phyloP scores from a whole-genome alignment of 1,284 basidiomycete genomes.

The Apiotrichum gracile region DNA sequence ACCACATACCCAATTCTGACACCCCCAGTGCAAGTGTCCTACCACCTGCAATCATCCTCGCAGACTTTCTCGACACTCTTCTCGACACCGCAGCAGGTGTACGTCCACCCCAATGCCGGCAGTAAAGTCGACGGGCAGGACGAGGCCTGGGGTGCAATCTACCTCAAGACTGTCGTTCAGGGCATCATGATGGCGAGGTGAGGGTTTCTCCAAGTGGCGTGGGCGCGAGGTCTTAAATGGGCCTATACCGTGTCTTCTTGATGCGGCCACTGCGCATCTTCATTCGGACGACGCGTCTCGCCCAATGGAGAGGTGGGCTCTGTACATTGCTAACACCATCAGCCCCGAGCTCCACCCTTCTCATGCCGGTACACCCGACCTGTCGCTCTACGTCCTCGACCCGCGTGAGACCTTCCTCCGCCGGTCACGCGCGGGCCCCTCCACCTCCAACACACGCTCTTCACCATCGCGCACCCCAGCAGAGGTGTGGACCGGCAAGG shows the following conservation, averaged over 20 bases:
- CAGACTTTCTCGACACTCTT: conserved; percentile 38
- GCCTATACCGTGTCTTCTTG: background rate
- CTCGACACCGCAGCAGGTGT: conserved; percentile 34
- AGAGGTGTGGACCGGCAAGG: conserved; percentile 45
- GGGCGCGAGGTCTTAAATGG: background rate
- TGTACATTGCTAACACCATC: background rate
- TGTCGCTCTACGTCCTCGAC: conserved; percentile 42
- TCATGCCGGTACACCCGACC: conserved; percentile 28
- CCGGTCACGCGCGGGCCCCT: conserved; percentile 22
- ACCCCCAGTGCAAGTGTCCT: conserved; percentile 35
- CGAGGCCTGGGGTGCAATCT: conserved; percentile 42
- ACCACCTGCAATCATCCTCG: conserved; percentile 35
- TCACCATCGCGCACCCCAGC: conserved; percentile 4
- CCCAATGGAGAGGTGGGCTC: background rate
- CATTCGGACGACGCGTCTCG: background rate
- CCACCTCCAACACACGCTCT: conserved; percentile 10
- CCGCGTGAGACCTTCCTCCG: conserved; percentile 41
- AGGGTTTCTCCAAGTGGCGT: conserved; percentile 1
- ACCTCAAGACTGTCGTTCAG: conserved; percentile 40
- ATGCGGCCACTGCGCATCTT: too few species aligned
- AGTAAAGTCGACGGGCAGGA: conserved; percentile 20
- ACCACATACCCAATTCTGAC: background rate
- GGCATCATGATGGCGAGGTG: conserved; percentile 43
- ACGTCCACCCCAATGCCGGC: conserved; percentile 35
- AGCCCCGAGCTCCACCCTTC: conserved; percentile 41